These are phyloP conservation scores for Neurospora sp. DNA, from an alignment of 495 filamentous ascomycete genomes.

Conservation along the genomic window DNA sequence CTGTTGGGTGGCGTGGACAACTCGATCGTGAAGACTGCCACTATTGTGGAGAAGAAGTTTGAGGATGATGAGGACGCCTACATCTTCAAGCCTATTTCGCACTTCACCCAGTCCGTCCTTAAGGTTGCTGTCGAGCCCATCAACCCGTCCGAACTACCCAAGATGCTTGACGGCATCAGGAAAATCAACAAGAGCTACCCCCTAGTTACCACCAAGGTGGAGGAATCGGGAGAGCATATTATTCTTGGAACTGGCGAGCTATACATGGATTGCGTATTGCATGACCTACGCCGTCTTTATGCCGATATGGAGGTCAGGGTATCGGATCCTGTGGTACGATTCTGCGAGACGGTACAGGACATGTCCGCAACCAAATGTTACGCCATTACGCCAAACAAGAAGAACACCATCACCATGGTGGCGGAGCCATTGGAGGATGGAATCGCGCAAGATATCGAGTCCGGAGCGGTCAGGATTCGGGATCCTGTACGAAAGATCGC, in stretches of 20 bases:
- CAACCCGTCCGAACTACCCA: constrained; percentile 95
- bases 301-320: constrained; percentile 99
- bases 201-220: constrained; percentile 89
- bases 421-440: constrained; percentile 91
- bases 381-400: constrained; percentile 94
- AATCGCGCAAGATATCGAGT: constrained; percentile 92
- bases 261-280: constrained; percentile 97
- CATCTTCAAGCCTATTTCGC: constrained; percentile 84
- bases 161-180: constrained; percentile 94
- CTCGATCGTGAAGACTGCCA: constrained; percentile 97
- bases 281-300: constrained; percentile 85
- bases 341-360: constrained; percentile 97
- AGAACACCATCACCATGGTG: constrained; percentile 98
- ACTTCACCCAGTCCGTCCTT: constrained; percentile 95
- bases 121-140: constrained; percentile 98
- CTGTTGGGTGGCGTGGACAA: constrained; percentile 88
- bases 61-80: constrained; percentile 84
- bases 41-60: constrained; percentile 71
- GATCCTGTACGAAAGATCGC: constrained; percentile 89
- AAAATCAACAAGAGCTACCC: constrained; percentile 98
- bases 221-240: constrained; percentile 97
- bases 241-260: constrained; percentile 91
- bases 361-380: constrained; percentile 97
- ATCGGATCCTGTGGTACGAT: constrained; percentile 92
- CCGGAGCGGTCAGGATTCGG: constrained; percentile 78